phyloP scores from a whole-genome alignment of 768 basidiomycete species.

The Trametes sanguinea region DNA sequence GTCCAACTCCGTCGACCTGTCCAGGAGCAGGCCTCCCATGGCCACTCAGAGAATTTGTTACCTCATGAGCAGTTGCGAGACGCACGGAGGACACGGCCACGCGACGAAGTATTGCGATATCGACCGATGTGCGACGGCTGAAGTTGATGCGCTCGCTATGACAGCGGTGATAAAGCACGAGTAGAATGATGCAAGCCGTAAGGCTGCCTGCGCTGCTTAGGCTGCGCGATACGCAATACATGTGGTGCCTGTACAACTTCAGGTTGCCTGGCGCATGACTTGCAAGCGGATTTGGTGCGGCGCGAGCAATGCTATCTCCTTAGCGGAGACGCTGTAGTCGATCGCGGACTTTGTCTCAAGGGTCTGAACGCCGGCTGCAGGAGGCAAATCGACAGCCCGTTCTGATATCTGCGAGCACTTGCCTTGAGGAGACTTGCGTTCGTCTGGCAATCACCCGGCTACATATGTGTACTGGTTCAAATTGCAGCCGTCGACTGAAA shows the following conservation, averaged over 20 bases:
- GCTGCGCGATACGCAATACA: neutral
- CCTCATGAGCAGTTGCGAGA: neutral
- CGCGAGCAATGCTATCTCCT: neutral
- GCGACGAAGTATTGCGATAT: neutral
- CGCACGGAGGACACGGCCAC: conserved; percentile 7
- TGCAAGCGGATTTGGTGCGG: neutral
- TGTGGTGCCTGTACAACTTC: neutral
- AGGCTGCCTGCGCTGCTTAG: neutral
- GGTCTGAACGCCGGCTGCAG: neutral
- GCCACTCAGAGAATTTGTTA: conserved; percentile 1
- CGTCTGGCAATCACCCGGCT: too few relatives aligned
- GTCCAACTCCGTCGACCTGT: neutral
- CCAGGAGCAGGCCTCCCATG: neutral
- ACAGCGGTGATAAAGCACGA: conserved; percentile 4
- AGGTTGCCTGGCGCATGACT: conserved; percentile 15
- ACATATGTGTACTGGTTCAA: too few relatives aligned
- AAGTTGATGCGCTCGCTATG: neutral
- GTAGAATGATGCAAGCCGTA: neutral
- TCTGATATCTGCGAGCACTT: neutral
- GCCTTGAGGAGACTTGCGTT: too few relatives aligned
- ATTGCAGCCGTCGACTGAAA: too few relatives aligned
- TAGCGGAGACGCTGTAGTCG: neutral
- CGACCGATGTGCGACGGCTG: neutral
- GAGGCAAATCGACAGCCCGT: neutral
- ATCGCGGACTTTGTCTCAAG: neutral